Base-by-base conservation (phyloP, 495 filamentous ascomycete genomes). In the Neurospora sp. region DNA sequence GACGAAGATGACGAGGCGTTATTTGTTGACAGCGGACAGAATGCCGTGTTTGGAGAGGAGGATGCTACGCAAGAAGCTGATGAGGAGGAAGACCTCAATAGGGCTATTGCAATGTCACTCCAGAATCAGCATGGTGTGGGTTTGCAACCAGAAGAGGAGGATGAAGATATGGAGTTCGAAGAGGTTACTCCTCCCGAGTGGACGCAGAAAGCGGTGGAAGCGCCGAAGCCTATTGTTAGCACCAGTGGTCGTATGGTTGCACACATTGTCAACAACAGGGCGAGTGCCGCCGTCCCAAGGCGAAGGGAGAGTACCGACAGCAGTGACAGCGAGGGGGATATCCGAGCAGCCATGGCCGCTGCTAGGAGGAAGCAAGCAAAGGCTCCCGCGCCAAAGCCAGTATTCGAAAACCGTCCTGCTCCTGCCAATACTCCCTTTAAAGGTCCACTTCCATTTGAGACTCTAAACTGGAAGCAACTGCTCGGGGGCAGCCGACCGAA, bases 391-490 rank as follows among this genome's bases (percentile, higher is more conserved):
- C 54, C 77, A 24, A 77, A 70, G 39, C 43, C 76, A 9, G 71
- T 70, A 4, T 71, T 77, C 17, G 78, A 82, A 71, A 78, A 17
- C 48, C 77, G 2, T 84, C 84, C 42, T 6, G 70, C 71, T 37
- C 72, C 72, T 48, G 82, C 84, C 39, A 84, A 84, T 72, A 85
- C 86, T 76, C 83, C 85, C 8, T 93, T 96, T 78, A 87, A 88
- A 77, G 95, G 95, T 0, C 93, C 94, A 2, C 82, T 98, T 19
- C 95, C 95, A 1, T 98, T 98, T 76, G 93, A 97, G 79, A 92
- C 91, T 66, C 84, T 99, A 2, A 88, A 93, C 77, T 88, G 95
- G 75, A 73, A 84, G 87, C 79, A 86, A 84, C 24, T 84, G 91
- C 19, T 86, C 89, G 70, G 82, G 17, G 54, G 54, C 6, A 19